These are phyloP conservation scores for Boletus vinaceobasis DNA, from an alignment of 768 basidiomycete genomes.

Conservation along the genomic window DNA sequence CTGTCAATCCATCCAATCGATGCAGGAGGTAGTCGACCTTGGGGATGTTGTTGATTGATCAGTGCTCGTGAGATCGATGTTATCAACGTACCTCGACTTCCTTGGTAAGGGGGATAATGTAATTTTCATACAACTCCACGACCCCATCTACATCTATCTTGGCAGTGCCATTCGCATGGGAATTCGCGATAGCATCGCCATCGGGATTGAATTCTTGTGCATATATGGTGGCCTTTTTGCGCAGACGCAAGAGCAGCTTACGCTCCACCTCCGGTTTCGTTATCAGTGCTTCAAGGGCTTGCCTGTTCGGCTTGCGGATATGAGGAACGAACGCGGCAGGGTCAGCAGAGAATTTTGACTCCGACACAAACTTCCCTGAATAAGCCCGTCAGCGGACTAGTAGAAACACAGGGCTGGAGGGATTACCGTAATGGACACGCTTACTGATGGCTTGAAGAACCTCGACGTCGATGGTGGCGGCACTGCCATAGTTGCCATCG, in stretches of 20 bases:
- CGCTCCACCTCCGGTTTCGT: slow-evolving; percentile 97
- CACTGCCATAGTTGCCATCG: slow-evolving; percentile 97
- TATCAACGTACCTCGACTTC: slow-evolving; percentile 83
- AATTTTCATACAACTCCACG: slow-evolving; percentile 89
- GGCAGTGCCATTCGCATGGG: slow-evolving; percentile 31
- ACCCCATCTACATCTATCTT: slow-evolving; percentile 95
- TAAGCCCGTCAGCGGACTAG: not conserved
- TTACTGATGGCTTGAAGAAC: slow-evolving; percentile 97
- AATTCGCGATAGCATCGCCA: slow-evolving; percentile 46
- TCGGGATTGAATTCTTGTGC: slow-evolving; percentile 82
- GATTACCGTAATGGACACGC: slow-evolving; percentile 93
- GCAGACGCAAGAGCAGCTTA: slow-evolving; percentile 75
- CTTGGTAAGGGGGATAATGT: slow-evolving; percentile 96
- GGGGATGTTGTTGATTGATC: not conserved
- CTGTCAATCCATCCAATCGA: slow-evolving; percentile 79
- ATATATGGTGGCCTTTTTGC: slow-evolving; percentile 76
- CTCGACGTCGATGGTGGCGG: slow-evolving; percentile 92
- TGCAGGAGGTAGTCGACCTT: slow-evolving; percentile 96
- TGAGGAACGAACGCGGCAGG: slow-evolving; percentile 91
- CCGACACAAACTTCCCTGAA: slow-evolving; percentile 96
- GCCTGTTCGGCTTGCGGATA: slow-evolving; percentile 74
- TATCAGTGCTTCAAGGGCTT: slow-evolving; percentile 80
- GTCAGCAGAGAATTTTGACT: slow-evolving; percentile 89
- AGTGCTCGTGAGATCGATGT: not conserved
- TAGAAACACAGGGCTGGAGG: slow-evolving; percentile 12